Conservation (phyloP, 106 monocot genomes). For the Amphibolis antarctica region DNA sequence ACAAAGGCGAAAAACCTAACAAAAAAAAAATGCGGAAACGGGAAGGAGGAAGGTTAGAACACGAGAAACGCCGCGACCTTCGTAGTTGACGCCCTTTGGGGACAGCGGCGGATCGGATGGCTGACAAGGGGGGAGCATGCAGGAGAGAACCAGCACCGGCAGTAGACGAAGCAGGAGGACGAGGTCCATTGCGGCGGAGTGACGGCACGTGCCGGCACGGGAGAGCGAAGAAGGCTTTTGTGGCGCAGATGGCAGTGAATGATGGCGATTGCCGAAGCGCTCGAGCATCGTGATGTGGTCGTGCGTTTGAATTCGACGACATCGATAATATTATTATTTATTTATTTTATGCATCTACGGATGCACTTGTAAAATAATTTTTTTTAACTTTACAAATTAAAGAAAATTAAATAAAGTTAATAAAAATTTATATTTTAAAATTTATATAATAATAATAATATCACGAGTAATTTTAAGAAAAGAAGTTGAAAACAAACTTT, state of each 20-base stretch:
- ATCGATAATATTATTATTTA: not conserved
- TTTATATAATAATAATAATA: no score
- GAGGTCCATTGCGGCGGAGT: not conserved
- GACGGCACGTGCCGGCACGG: not conserved
- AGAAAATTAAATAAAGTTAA: no score
- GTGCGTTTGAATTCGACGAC: not conserved
- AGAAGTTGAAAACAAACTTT: no score
- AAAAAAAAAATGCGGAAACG: not conserved
- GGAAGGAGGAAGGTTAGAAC: not conserved
- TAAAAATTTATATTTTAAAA: no score
- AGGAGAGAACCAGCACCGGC: not conserved
- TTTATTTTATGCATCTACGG: no score
- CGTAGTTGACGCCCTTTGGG: slow-evolving; percentile 85
- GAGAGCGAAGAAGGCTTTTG: not conserved
- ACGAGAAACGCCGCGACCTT: slow-evolving; percentile 44
- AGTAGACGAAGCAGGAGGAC: not conserved
- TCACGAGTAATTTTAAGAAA: no score
- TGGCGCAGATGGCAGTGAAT: not conserved
- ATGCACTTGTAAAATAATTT: no score
- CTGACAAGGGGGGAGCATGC: not conserved
- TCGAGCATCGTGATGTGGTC: not conserved
- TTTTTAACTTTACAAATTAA: no score
- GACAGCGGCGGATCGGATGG: slow-evolving; percentile 58
- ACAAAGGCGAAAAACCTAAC: not conserved
- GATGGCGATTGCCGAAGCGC: not conserved